Evolutionary conservation across 1,284 basidiomycete species (phyloP), one percentile per base, ranked within the genome.

Genomic region (Trichosporon sp.): DNA sequence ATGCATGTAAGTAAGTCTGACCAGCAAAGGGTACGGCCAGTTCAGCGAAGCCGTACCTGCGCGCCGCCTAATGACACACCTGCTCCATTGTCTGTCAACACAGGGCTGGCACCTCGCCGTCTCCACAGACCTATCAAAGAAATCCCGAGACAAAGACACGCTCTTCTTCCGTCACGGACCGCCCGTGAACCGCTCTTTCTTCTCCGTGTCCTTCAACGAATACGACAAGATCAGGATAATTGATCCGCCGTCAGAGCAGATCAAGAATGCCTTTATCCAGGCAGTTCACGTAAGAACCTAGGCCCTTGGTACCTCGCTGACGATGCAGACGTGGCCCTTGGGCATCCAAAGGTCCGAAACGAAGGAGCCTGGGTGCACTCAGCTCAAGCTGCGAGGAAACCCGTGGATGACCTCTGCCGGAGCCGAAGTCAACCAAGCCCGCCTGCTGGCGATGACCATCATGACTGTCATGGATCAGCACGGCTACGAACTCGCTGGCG

Each of bases 161-260:
- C 36, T 79, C 21, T 68, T 75, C 57, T 73, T 79, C 66, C 71
- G 70, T 37, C 63, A 69, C 1, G 74, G 73, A 4, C 69, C 70
- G 21, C 69, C 72, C 2, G 27, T 62, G 2, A 69, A 72, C 60
- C 66, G 73, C 27, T 69, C 65, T 34, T 73, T 74, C 68, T 79
- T 78, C 63, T 37, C 69, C 13, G 61, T 79, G 2, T 66, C 67
- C 6, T 77, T 79, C 65, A 76, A 78, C 60, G 73, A 76, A 63
- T 60, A 36, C 6, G 76, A 79, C 60, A 78, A 77, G 70, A 67
- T 79, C 25, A 69, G 77, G n/a, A 61, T 79, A 19, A 78, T 79
- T 19, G 77, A 79, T 62, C 61, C 71, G 34, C 76, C 77, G 2
- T 68, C 71, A 57, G 67, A 64, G 2, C 44, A 34, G 10, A 63